phyloP scores from a whole-genome alignment of 192 early-diverging fungal species.

The Linnemannia hyalina region DNA sequence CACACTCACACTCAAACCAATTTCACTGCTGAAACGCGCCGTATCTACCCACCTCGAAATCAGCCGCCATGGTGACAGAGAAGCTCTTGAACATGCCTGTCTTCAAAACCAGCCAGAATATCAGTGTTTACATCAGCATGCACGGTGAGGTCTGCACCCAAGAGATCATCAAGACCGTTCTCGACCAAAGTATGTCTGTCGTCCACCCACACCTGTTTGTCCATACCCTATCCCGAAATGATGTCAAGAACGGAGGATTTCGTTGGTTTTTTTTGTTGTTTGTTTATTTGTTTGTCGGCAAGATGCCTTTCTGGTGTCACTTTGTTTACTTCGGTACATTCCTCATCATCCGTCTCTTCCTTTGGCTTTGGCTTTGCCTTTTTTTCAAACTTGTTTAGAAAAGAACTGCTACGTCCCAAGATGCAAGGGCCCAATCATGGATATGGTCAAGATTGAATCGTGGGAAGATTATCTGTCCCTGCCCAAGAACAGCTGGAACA shows the following conservation, averaged over 20 bases:
- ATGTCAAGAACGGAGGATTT: background rate
- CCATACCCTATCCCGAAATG: too few relatives aligned
- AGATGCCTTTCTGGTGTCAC: background rate
- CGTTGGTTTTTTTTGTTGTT: background rate
- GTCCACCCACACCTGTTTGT: too few relatives aligned
- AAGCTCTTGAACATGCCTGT: slow-evolving; percentile 47
- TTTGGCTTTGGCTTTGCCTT: background rate
- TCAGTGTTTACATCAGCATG: slow-evolving; percentile 70
- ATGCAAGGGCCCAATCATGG: slow-evolving; percentile 65
- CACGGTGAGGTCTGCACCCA: slow-evolving; percentile 64
- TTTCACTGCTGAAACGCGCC: background rate
- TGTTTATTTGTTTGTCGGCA: too few relatives aligned
- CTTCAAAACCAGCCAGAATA: slow-evolving; percentile 57
- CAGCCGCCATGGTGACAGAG: slow-evolving; percentile 53
- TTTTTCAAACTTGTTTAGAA: slow-evolving; percentile 29
- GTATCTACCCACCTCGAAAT: background rate
- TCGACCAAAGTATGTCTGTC: slow-evolving; percentile 52
- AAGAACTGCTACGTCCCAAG: slow-evolving; percentile 70
- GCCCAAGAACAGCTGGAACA: slow-evolving; percentile 75
- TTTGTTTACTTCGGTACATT: background rate
- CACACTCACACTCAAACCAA: background rate
- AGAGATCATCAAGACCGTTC: slow-evolving; percentile 60
- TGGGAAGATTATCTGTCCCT: slow-evolving; percentile 70
- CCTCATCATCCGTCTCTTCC: background rate
- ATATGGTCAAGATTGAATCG: slow-evolving; percentile 76